Percentiles rank a stretch among this genome's conserved stretches.
Evolutionary conservation across 768 basidiomycete genomes (phyloP).

Genomic region (Solioccasus polychromus): DNA sequence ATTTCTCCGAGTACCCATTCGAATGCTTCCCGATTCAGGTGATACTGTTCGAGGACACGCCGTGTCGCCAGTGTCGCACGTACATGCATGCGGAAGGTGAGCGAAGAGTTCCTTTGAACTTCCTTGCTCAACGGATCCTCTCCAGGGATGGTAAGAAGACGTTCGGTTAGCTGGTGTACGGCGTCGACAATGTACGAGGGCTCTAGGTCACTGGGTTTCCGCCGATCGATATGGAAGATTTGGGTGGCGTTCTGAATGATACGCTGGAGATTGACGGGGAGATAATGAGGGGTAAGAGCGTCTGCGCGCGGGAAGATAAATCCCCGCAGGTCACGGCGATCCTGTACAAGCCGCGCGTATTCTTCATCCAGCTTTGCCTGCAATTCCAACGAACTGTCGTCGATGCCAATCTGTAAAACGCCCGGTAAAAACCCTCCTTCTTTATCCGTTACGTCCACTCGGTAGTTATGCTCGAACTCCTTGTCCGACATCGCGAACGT

Average conservation of each 20-base stretch:
- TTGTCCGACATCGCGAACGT: conserved; percentile 79
- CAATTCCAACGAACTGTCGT: conserved; percentile 77
- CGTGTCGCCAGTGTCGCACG: conserved; percentile 86
- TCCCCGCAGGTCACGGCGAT: conserved; percentile 73
- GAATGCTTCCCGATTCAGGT: conserved; percentile 89
- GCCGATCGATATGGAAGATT: conserved; percentile 94
- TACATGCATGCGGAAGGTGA: conserved; percentile 91
- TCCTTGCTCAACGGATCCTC: conserved; percentile 70
- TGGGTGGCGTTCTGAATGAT: conserved; percentile 94
- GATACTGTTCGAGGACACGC: conserved; percentile 83
- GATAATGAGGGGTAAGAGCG: conserved; percentile 71
- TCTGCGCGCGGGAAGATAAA: conserved; percentile 83
- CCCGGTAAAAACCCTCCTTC: conserved; percentile 76
- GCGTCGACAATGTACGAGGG: conserved; percentile 83
- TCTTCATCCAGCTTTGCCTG: conserved; percentile 85
- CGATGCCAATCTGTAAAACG: conserved; percentile 83
- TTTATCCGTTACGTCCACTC: conserved; percentile 91
- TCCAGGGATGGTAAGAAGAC: conserved; percentile 86
- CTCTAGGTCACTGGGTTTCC: conserved; percentile 90
- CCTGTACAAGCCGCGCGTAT: conserved; percentile 59
- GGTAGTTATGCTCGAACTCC: conserved; percentile 88
- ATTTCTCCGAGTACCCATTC: conserved; percentile 97
- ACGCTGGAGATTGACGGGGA: conserved; percentile 94
- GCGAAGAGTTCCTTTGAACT: conserved; percentile 84
- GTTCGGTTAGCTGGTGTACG: conserved; percentile 68